Conservation (phyloP, 352 stramenopile species). For the Achlya hypogyna region DNA sequence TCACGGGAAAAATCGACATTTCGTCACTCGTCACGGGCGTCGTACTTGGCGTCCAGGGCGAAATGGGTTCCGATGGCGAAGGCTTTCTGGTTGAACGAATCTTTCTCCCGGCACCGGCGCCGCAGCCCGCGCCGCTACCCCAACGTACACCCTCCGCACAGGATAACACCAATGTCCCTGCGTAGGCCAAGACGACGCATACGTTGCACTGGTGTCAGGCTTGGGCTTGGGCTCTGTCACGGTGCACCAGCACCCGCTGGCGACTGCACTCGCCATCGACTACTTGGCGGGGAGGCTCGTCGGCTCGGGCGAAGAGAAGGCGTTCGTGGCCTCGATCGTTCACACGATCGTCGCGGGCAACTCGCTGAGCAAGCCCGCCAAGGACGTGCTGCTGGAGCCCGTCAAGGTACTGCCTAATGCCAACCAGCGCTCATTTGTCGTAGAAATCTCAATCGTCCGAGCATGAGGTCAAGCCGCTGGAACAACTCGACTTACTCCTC, state of each 20-base stretch:
- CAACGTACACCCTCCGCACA: conserved; percentile 20
- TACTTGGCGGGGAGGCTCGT: conserved; percentile 59
- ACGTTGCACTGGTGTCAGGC: conserved; percentile 56
- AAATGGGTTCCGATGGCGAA: conserved; percentile 32
- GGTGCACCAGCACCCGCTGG: conserved; percentile 30
- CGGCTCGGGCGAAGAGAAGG: conserved; percentile 39
- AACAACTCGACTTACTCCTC: conserved; percentile 64
- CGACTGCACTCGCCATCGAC: conserved; percentile 60
- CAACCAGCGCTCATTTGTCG: conserved; percentile 23
- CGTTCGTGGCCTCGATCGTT: conserved; percentile 61
- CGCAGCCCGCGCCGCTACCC: conserved; percentile 35
- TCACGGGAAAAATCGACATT: conserved; percentile 46
- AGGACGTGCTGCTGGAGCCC: neutral
- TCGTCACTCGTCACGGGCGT: conserved; percentile 59
- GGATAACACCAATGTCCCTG: neutral
- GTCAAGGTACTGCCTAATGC: neutral
- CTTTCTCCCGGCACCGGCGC: conserved; percentile 41
- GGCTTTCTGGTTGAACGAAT: conserved; percentile 55
- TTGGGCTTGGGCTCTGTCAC: conserved; percentile 34
- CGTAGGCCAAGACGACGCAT: conserved; percentile 34
- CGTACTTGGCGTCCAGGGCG: conserved; percentile 55
- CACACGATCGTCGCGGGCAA: conserved; percentile 69
- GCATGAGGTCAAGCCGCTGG: conserved; percentile 41
- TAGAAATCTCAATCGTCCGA: conserved; percentile 37
- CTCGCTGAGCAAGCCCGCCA: conserved; percentile 25